These are phyloP conservation scores for Bonia amplexicaulis DNA, from an alignment of 176 grass and related monocot species.

Conservation along the genomic window DNA sequence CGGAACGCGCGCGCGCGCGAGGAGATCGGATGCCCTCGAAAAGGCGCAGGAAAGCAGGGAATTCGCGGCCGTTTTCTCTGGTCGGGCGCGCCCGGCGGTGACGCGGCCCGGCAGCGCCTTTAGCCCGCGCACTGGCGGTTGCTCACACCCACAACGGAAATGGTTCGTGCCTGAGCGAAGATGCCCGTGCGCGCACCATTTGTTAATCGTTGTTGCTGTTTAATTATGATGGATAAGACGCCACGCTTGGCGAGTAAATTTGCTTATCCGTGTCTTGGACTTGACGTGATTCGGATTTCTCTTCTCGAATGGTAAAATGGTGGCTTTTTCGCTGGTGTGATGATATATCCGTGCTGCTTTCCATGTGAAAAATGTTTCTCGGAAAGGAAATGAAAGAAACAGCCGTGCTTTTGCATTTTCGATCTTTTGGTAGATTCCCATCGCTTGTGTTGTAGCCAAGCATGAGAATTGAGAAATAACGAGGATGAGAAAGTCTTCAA, in stretches of 20 bases:
- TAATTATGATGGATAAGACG: slow-evolving; percentile 21
- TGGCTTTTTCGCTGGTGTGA: background rate
- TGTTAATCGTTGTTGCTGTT: background rate
- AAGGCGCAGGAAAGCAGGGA: too few species aligned
- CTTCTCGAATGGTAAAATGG: background rate
- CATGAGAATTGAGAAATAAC: background rate
- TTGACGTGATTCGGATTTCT: slow-evolving; percentile 1
- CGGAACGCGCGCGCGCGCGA: background rate
- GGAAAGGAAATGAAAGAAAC: slow-evolving; percentile 22
- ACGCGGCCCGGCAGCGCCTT: background rate
- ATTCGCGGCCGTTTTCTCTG: background rate
- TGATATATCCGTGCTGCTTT: background rate
- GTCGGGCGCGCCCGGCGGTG: slow-evolving; percentile 32
- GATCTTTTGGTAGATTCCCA: background rate
- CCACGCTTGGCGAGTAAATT: background rate
- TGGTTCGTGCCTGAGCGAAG: background rate
- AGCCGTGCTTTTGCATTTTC: background rate
- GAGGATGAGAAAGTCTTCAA: background rate
- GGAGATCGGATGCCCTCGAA: slow-evolving; percentile 5
- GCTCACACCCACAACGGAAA: slow-evolving; percentile 34
- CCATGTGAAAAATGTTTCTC: background rate
- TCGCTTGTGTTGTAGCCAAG: background rate
- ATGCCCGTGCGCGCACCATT: background rate
- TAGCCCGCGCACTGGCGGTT: slow-evolving; percentile 15
- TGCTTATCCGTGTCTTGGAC: background rate